Base-by-base conservation (phyloP, 164 flowering plant species). In the Taxillus chinensis region DNA sequence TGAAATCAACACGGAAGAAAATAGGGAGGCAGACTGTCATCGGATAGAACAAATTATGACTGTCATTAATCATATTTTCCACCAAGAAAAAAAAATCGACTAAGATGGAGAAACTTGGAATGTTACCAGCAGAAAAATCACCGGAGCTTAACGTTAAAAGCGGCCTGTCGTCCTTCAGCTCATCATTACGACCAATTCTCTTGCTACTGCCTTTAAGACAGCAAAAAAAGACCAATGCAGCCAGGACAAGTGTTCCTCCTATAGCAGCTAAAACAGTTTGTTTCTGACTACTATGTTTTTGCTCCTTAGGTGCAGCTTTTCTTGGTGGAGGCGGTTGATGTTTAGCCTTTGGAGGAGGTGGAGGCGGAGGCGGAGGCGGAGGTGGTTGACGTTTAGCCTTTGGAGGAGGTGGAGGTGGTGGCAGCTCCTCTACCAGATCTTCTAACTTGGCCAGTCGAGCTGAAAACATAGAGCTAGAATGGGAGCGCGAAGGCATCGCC, bases 161-260 rank as follows among this genome's bases (percentile, higher is more conserved):
- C 38, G 60, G 60, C 60, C 60, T 57, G 5, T 57, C 60, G 11
- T 57, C 60, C 39, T 39, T 37, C 15, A 10, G 41, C 45, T 12
- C 60, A 9, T 39, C 60, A 0, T 4, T 57, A 15, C 0, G 55
- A 5, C 10, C 55, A 6, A 5, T 57, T 7, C 11, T 57, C 11
- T 27, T 55, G 8, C 5, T n/a, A 55, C 60, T 3, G 17, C 41
- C 5, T 57, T 39, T 57, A 39, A 57, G 60, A 39, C 60, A 41
- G 60, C 55, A 52, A 52, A 57, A 39, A 14, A 55, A 0, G 59
- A 57, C 42, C 45, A 57, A 39, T 57, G 45, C 41, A 38, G 42
- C 41, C 7, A 57, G 13, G 45, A 57, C 41, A 41, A 41, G 13
- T 37, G 42, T 14, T 39, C 60, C 60, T 39, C 14, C 45, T 13